A percentile compares a stretch with the other conserved stretches of the same genome.
Conservation (phyloP, 1,284 basidiomycete genomes). For the Irpex sp. region DNA sequence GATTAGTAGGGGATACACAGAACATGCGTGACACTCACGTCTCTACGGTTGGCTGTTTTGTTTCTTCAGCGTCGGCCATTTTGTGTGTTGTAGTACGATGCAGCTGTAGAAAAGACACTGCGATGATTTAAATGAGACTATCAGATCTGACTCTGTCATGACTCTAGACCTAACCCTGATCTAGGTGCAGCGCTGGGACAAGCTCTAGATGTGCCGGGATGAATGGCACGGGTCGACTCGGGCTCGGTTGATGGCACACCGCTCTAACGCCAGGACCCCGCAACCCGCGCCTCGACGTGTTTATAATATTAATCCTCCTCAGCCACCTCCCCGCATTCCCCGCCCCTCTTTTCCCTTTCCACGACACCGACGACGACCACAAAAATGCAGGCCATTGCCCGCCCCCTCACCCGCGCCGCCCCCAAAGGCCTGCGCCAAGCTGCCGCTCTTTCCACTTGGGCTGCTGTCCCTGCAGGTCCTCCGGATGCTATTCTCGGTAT, state of each 20-base stretch:
- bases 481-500: constrained; percentile 92
- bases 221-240: constrained; percentile 11
- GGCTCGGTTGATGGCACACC: constrained; percentile 7
- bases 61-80: constrained; percentile 20
- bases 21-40: constrained; percentile 18
- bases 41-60: constrained; percentile 15
- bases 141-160: constrained; percentile 4
- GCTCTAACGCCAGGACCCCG: background rate
- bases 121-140: background rate
- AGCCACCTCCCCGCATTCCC: constrained; percentile 7
- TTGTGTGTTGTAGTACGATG: constrained; percentile 2
- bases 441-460: constrained; percentile 70
- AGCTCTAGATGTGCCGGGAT: constrained; percentile 3
- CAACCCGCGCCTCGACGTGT: background rate
- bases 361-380: constrained; percentile 5
- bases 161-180: constrained; percentile 6
- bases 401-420: constrained; percentile 29
- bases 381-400: constrained; percentile 34
- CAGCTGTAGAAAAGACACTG: background rate
- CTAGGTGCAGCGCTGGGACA: constrained; percentile 4
- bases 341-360: constrained; percentile 10
- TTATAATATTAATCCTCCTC: constrained; percentile 1
- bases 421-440: constrained; percentile 28
- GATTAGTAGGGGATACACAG: background rate
- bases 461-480: constrained; percentile 81